Base-by-base conservation (phyloP, 2,329 filamentous ascomycete genomes). In the Aspergillus pseudonomiae region DNA sequence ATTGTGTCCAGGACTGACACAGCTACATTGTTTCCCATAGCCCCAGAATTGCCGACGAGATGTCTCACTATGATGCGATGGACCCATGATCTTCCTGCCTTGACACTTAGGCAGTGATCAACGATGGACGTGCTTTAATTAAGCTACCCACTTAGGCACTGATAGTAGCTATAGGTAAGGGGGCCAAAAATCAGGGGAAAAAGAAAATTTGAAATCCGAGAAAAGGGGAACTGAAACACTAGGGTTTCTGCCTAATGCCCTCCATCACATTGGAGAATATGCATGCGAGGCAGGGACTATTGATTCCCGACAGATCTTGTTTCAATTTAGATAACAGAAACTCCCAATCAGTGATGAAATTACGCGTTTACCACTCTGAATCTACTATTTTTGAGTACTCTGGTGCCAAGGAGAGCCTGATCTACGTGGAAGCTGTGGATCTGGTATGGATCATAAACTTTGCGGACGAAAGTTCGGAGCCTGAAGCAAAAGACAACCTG, bases 71-170 rank as follows among this genome's bases (percentile, higher is more conserved):
- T 53, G 50, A 34, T 10, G 30, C 30, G 21, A 36, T 53, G 50
- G 50, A 16, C 11, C 30, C 10, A 6, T 36, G 52, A 54, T 54
- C 52, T 36, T 36, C 52, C 52, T 34, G 52, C 52, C 30, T 24
- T 21, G 21, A 24, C 30, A 54, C 28, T 36, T 21, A 24, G 52
- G 30, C 52, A 32, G 19, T 36, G 52, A 54, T 54, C 30, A 14
- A 54, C 11, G n/a, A 34, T 36, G 52, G 28, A 11, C 32, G 52
- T 54, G 52, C 52, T 54, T 54, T 54, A 34, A 53, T 53, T 53
- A 54, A 54, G 16, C 46, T 14, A 50, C 46, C 46, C 28, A 32
- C 28, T 46, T 21, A 11, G 43, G 43, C n/a, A 14, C n/a, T 54
- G 26, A 32, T 50, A 36, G n/a, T 54, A 36, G 26, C 21, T 9